A percentile compares a stretch with the other conserved stretches of the same genome.
phyloP scores from a whole-genome alignment of 257 asterid genomes.

The Marsdenia floribunda region DNA sequence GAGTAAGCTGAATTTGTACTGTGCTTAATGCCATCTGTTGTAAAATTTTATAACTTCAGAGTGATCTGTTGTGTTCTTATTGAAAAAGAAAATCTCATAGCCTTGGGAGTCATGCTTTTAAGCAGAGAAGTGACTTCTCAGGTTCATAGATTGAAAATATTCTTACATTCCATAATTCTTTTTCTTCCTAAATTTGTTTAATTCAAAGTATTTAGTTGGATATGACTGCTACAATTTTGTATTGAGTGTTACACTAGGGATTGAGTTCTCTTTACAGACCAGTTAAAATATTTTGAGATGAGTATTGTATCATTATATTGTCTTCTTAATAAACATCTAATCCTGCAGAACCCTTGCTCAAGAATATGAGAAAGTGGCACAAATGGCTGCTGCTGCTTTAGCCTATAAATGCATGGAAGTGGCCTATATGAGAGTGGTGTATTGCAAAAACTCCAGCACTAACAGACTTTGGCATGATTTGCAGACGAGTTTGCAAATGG shows the following conservation, averaged over 20 bases:
- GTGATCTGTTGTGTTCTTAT: background rate
- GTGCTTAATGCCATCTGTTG: conserved; percentile 1
- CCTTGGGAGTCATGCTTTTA: background rate
- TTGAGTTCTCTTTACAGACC: background rate
- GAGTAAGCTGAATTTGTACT: conserved; percentile 45
- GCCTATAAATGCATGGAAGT: conserved; percentile 91
- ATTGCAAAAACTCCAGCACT: conserved; percentile 55
- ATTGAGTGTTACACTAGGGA: background rate
- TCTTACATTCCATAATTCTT: background rate
- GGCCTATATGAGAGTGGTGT: conserved; percentile 70
- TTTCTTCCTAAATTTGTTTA: background rate
- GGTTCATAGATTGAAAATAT: background rate
- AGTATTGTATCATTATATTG: conserved; percentile 14
- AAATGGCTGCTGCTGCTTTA: conserved; percentile 80
- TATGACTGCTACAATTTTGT: background rate
- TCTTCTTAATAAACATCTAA: conserved; percentile 20
- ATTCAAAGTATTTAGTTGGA: background rate
- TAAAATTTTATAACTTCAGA: background rate
- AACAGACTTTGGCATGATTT: conserved; percentile 49
- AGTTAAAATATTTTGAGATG: background rate
- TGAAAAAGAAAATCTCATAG: too few species aligned
- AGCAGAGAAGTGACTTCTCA: background rate
- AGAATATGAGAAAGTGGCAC: conserved; percentile 62
- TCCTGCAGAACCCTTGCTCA: conserved; percentile 69
- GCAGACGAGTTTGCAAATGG: conserved; percentile 64